Evolutionary conservation across 257 asterid genomes (phyloP), one percentile per base, ranked within the genome.

Genomic region (Lycium ferocissimum): DNA sequence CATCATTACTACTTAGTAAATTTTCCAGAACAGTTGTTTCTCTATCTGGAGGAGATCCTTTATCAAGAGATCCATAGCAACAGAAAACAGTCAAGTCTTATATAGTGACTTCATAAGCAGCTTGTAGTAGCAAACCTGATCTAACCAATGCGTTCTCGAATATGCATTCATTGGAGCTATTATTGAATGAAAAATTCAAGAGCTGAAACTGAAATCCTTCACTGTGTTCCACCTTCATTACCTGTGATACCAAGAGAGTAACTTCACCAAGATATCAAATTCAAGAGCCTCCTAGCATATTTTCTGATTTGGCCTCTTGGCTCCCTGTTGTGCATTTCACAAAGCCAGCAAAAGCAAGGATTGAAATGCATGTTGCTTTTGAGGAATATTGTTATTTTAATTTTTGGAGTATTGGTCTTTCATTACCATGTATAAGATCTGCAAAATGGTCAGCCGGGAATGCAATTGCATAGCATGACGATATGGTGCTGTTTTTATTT

Each of bases 1-100:
- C 88, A 86, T 92, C 98, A 17, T 96, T 98, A 90, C 97, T 93
- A 89, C 91, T 88, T 85, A 93, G 86, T 67, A 96, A 91, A 93
- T 93, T 96, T 89, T 94, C 95, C 54, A 93, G 95, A 71, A 92
- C 91, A 62, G 97, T 93, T 79, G 93, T 92, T 84, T 98, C 97
- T 67, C 18, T 14, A 35, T 67, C 75, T 26, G 33, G 33, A 26
- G 33, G 33, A 26, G 33, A 26, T 26, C 33, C 97, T 67, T 9
- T 14, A 35, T 67, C 75, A 15, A 15, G 54, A 70, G 54, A 70
- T 70, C 33, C 2, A 2, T 40, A 40, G 79, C 51, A 17, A 40
- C 47, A 15, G 4, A 70, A 65, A 70, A 15, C 7, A 17, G 0
- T 70, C 78, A 70, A 70, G 54, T 70, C 13, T 38, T 15, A 7